Evolutionary conservation across 352 stramenopile species (phyloP).

Genomic region (Pythium rhizo-oryzae): DNA sequence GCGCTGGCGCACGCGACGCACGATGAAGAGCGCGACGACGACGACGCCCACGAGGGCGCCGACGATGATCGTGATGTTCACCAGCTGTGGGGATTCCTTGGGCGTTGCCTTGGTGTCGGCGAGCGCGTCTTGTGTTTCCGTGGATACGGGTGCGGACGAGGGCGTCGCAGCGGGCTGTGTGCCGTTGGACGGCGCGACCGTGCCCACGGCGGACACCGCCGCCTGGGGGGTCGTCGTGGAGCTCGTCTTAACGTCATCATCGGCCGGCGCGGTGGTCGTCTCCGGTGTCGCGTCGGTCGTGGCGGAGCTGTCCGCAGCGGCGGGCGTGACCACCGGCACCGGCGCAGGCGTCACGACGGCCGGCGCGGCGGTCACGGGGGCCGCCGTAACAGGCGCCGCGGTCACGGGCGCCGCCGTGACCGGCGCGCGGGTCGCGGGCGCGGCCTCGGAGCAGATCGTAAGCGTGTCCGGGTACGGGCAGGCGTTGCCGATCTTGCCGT

Average conservation of each 20-base stretch:
- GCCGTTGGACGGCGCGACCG: constrained; percentile 20
- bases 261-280: neutral
- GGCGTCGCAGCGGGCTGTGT: neutral
- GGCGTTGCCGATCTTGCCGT: constrained; percentile 42
- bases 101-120: constrained; percentile 6
- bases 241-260: neutral
- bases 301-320: neutral
- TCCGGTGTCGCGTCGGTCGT: neutral
- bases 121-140: constrained; percentile 21
- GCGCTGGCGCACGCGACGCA: constrained; percentile 37
- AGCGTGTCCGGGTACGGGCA: constrained; percentile 47
- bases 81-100: constrained; percentile 30
- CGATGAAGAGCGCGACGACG: constrained; percentile 55
- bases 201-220: neutral
- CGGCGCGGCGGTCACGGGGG: constrained; percentile 1
- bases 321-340: neutral
- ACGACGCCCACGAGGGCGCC: constrained; percentile 43
- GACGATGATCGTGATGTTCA: constrained; percentile 55
- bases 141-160: constrained; percentile 1
- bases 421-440: neutral
- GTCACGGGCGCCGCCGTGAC: neutral
- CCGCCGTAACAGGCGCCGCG: neutral
- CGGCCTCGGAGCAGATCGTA: constrained; percentile 29
- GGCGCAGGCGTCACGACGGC: constrained; percentile 2
- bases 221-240: neutral